These are phyloP conservation scores for Blastosporella zonata DNA, from an alignment of 1,284 basidiomycete genomes.

Conservation along the genomic window DNA sequence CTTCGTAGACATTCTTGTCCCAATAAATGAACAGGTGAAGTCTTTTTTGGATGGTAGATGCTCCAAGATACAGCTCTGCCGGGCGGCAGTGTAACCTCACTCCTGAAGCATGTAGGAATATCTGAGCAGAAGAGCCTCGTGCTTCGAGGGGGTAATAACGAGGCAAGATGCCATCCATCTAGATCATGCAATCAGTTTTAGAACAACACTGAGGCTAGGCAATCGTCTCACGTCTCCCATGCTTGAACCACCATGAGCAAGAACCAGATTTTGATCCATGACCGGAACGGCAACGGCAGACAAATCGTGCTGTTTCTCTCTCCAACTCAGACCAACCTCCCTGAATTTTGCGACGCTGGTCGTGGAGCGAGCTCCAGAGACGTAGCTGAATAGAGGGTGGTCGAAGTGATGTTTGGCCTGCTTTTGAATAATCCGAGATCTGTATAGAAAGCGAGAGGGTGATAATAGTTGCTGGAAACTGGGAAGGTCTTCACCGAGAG, in stretches of 20 bases:
- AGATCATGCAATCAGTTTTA: constrained; percentile 3
- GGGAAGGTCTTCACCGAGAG: constrained; percentile 37
- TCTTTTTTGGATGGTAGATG: constrained; percentile 30
- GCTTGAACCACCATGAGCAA: constrained; percentile 42
- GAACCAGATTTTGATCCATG: constrained; percentile 33
- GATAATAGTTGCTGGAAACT: constrained; percentile 41
- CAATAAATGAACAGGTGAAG: constrained; percentile 35
- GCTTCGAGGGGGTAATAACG: constrained; percentile 28
- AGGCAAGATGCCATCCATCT: constrained; percentile 36
- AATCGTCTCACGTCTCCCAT: constrained; percentile 42
- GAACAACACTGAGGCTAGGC: not conserved
- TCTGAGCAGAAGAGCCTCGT: constrained; percentile 8
- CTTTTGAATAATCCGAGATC: constrained; percentile 36
- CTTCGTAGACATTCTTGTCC: constrained; percentile 41
- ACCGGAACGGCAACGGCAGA: constrained; percentile 24
- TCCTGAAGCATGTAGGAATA: constrained; percentile 19
- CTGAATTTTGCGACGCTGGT: constrained; percentile 28
- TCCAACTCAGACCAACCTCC: constrained; percentile 26
- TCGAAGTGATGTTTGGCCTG: constrained; percentile 33
- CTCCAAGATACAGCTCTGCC: constrained; percentile 46
- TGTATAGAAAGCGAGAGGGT: constrained; percentile 42
- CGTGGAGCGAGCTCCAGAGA: constrained; percentile 30
- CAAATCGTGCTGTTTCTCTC: constrained; percentile 19
- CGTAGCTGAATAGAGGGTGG: constrained; percentile 50
- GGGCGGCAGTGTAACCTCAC: constrained; percentile 40